Evolutionary conservation across 2,329 filamentous ascomycete genomes (phyloP).

Genomic region (Fragosphaeria purpurea): DNA sequence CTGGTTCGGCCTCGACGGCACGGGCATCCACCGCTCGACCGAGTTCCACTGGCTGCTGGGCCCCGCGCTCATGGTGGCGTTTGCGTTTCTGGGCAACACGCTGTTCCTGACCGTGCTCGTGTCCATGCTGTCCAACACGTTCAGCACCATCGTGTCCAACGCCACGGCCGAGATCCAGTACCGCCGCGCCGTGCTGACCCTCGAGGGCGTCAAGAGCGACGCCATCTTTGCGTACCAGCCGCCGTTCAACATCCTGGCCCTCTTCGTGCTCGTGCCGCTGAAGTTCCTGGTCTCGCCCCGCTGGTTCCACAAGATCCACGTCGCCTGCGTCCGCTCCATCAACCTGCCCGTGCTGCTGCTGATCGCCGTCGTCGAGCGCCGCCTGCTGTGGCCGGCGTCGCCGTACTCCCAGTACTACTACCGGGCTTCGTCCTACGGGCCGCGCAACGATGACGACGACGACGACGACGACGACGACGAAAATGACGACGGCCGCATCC

Average conservation of each 20-base stretch:
- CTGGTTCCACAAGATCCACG: slow-evolving; percentile 88
- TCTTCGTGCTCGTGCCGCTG: slow-evolving; percentile 63
- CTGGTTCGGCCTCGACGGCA: slow-evolving; percentile 78
- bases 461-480: slow-evolving; percentile 6
- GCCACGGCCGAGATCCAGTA: slow-evolving; percentile 78
- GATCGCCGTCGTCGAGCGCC: slow-evolving; percentile 62
- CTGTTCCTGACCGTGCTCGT: slow-evolving; percentile 83
- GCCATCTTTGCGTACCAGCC: slow-evolving; percentile 75
- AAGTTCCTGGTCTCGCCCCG: slow-evolving; percentile 69
- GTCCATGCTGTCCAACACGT: slow-evolving; percentile 78
- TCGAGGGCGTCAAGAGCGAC: slow-evolving; percentile 78
- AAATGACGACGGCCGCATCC: slow-evolving; percentile 8
- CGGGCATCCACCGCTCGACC: slow-evolving; percentile 48
- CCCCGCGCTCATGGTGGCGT: slow-evolving; percentile 69
- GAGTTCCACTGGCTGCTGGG: slow-evolving; percentile 74
- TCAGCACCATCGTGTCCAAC: slow-evolving; percentile 66
- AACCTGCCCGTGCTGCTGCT: slow-evolving; percentile 66
- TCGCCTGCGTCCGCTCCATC: slow-evolving; percentile 61
- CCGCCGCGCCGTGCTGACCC: slow-evolving; percentile 67
- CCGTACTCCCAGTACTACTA: slow-evolving; percentile 16
- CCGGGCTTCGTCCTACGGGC: not conserved
- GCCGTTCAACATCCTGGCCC: slow-evolving; percentile 72
- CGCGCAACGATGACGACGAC: not conserved
- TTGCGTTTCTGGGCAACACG: slow-evolving; percentile 78
- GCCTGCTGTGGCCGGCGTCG: slow-evolving; percentile 48